phyloP scores from a whole-genome alignment of 2,329 filamentous ascomycete genomes.

The Chalaropsis ovoidea region DNA sequence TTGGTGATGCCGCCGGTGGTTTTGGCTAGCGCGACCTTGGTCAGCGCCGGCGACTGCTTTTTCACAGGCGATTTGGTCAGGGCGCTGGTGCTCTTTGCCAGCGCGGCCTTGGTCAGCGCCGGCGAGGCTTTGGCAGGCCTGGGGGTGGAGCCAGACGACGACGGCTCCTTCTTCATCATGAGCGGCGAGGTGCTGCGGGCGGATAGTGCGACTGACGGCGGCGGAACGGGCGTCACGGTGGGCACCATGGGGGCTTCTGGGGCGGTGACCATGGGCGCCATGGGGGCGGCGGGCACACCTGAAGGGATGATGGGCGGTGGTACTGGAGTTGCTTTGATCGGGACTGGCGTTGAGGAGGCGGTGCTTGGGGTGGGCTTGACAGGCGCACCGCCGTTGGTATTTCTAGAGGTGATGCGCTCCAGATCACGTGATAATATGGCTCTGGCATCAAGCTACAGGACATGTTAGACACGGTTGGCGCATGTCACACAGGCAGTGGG shows the following conservation, averaged over 20 bases:
- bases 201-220: slow-evolving; percentile 3
- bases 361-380: slow-evolving; percentile 20
- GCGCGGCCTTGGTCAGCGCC: slow-evolving; percentile 17
- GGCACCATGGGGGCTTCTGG: slow-evolving; percentile 22
- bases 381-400: slow-evolving; percentile 18
- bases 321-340: slow-evolving; percentile 22
- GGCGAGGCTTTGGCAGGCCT: slow-evolving; percentile 18
- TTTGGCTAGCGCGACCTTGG: slow-evolving; percentile 22
- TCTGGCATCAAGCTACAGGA: slow-evolving; percentile 39
- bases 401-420: slow-evolving; percentile 28
- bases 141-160: slow-evolving; percentile 8
- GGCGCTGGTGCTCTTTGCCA: not conserved
- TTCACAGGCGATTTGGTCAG: slow-evolving; percentile 14
- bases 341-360: slow-evolving; percentile 7
- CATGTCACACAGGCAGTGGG: not conserved
- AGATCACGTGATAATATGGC: slow-evolving; percentile 32
- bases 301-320: slow-evolving; percentile 22
- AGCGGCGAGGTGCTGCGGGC: slow-evolving; percentile 20
- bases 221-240: slow-evolving; percentile 16
- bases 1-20: slow-evolving; percentile 18
- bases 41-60: slow-evolving; percentile 22
- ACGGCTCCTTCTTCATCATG: slow-evolving; percentile 22
- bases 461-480: not conserved
- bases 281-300: slow-evolving; percentile 5
- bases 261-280: slow-evolving; percentile 22